These are phyloP conservation scores for Diaporthe sp. DNA, from an alignment of 2,329 filamentous ascomycete genomes.

Conservation along the genomic window DNA sequence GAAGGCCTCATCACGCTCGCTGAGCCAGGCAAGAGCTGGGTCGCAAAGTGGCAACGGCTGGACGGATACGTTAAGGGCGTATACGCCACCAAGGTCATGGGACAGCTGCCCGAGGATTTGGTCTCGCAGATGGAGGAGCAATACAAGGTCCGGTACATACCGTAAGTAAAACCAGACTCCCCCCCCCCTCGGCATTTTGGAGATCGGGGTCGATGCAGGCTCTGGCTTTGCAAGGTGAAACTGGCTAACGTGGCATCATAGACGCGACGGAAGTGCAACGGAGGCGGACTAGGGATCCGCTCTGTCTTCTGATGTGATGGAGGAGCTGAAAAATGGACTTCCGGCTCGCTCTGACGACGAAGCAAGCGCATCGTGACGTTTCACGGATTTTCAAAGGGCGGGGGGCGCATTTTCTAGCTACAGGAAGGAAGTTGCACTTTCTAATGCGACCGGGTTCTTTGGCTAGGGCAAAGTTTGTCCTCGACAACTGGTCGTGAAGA, in stretches of 20 bases:
- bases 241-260: constrained; percentile 40
- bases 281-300: constrained; percentile 51
- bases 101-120: constrained; percentile 77
- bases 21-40: constrained; percentile 88
- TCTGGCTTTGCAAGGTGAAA: not conserved
- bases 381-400: not conserved
- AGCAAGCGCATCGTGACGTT: not conserved
- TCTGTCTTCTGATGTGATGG: constrained; percentile 31
- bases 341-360: not conserved
- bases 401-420: not conserved
- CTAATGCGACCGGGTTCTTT: not conserved
- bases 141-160: constrained; percentile 72
- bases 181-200: no score
- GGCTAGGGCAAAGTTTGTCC: not conserved
- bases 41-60: constrained; percentile 94
- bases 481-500: not conserved
- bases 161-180: constrained; percentile 56
- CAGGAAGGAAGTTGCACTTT: not conserved
- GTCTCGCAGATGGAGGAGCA: constrained; percentile 70
- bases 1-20: constrained; percentile 90
- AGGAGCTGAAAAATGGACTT: constrained; percentile 14
- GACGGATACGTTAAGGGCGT: constrained; percentile 89
- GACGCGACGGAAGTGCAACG: constrained; percentile 66
- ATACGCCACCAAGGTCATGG: constrained; percentile 95
- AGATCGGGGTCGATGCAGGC: not conserved